Evolutionary conservation across 257 asterid genomes (phyloP), one percentile per base, ranked within the genome.

Genomic region (Solanum ahanhuiri): DNA sequence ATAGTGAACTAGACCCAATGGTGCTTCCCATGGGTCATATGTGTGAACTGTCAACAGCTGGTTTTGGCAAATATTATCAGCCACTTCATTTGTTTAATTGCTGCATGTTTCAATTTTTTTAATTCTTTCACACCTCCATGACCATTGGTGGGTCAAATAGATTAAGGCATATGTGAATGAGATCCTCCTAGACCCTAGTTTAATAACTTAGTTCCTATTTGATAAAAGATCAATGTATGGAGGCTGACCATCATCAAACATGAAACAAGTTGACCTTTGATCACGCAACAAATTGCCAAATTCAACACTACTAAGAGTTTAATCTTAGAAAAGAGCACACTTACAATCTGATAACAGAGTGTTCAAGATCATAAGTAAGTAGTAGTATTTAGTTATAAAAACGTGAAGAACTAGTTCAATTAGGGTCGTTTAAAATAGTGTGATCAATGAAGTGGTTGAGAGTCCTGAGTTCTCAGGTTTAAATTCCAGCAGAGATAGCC

Each of bases 31-130:
- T 77, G 83, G 64, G 64, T 23, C 64, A 28, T 76, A 7, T 43
- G n/a, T 77, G 23, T 45, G 66, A 79, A 79, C 84, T 79, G 84
- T 79, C 84, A 79, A 79, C 67, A 45, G 84, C 84, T 79, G 25
- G 66, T 25, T 77, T 43, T 14, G 17, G 64, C 25, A 23, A 25
- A 15, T 14, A 41, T 14, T 77, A 33, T 15, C 4, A 25, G 39
- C 64, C 83, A 25, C 64, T 43, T 9, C 64, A 76, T 76, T 41
- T 8, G 18, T 25, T 34, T 3, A 34, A 79, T 45, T 79, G 41
- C 84, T 45, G 25, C 66, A 79, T 28, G 41, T 15, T n/a, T 28
- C 37, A 45, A 45, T 45, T 43, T 23, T 43, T 43, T 79, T 25
- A 2, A 15, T 45, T 23, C 37, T 45, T 45, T 45, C 66, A 28